Conservation (phyloP, 352 stramenopile genomes). For the Blastocystis sp. region DNA sequence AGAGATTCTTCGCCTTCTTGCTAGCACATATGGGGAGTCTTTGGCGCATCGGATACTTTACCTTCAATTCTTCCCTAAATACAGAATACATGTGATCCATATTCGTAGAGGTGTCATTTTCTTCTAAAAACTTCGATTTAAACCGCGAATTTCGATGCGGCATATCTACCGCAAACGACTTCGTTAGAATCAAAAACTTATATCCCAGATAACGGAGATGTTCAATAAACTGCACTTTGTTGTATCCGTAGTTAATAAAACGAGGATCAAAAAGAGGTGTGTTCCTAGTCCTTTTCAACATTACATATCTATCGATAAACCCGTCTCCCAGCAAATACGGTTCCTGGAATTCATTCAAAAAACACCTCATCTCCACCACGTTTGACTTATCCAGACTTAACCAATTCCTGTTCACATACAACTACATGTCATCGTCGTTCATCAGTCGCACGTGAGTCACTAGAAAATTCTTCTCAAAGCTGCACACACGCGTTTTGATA, state of each 20-base stretch:
- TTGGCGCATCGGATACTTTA: background rate
- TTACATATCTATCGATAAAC: background rate
- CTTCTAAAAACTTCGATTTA: background rate
- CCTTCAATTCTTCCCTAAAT: background rate
- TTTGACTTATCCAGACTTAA: background rate
- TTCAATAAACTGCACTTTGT: conserved; percentile 57
- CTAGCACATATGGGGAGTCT: background rate
- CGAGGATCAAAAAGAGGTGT: conserved; percentile 51
- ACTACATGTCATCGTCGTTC: background rate
- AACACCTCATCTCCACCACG: background rate
- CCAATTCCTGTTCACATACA: background rate
- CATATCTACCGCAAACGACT: conserved; percentile 18
- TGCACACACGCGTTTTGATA: background rate
- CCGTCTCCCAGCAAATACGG: background rate
- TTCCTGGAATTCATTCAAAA: conserved; percentile 25
- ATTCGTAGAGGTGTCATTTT: background rate
- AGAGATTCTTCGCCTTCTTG: background rate
- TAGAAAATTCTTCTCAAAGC: background rate
- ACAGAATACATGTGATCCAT: background rate
- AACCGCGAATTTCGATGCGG: conserved; percentile 9
- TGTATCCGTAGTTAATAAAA: conserved; percentile 59
- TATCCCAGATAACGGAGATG: conserved; percentile 40
- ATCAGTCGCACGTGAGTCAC: background rate
- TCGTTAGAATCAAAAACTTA: background rate
- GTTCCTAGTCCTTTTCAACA: background rate